A percentile compares a stretch with the other conserved stretches of the same genome.
These are phyloP conservation scores for Pseudogymnoascus sp. DNA, from an alignment of 2,329 filamentous ascomycete species.

Conservation along the genomic window DNA sequence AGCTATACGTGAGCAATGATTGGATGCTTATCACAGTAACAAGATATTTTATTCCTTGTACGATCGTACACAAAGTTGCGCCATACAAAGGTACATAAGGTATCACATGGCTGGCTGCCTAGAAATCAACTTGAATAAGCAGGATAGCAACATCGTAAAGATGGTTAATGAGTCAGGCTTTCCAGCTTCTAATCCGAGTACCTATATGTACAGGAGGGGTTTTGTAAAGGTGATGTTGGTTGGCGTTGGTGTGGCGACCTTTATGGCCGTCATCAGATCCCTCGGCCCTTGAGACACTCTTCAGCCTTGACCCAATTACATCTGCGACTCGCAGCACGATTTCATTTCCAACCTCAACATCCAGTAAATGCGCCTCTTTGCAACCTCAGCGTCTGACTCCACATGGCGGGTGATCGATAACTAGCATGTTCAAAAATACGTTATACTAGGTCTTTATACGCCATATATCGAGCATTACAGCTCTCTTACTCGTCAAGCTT, in stretches of 20 bases:
- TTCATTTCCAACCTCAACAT: conserved; percentile 7
- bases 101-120: neutral
- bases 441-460: neutral
- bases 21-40: neutral
- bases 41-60: neutral
- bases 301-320: conserved; percentile 8
- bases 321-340: conserved; percentile 4
- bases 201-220: neutral
- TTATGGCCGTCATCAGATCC: conserved; percentile 4
- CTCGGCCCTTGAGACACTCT: neutral
- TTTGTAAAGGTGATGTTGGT: neutral
- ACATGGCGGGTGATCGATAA: conserved; percentile 6
- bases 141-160: neutral
- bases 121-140: neutral
- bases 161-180: neutral
- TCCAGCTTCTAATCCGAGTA: neutral
- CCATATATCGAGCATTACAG: neutral
- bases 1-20: conserved; percentile 1
- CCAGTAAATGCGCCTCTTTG: neutral
- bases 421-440: conserved; percentile 1
- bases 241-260: neutral
- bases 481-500: neutral
- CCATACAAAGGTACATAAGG: neutral
- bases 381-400: conserved; percentile 1
- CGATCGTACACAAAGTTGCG: neutral